Conservation (phyloP, 257 asterid species). For the Nicotiana paniculata region DNA sequence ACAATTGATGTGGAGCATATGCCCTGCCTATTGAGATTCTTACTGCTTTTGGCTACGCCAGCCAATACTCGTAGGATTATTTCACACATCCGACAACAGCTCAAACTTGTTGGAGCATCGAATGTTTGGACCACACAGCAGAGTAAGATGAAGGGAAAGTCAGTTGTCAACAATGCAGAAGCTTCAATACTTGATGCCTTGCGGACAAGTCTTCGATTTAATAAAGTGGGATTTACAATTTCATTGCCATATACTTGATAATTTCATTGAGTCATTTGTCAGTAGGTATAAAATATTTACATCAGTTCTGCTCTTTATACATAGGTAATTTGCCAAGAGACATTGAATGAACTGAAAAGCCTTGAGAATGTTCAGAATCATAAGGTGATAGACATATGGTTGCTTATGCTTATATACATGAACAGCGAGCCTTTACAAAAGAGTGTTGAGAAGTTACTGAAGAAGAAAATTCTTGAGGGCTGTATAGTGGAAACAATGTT, state of each 20-base stretch:
- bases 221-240: constrained; percentile 47
- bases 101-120: constrained; percentile 54
- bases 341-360: constrained; percentile 66
- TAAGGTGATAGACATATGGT: constrained; percentile 80
- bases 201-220: constrained; percentile 71
- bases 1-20: constrained; percentile 69
- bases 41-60: constrained; percentile 63
- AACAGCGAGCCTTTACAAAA: constrained; percentile 60
- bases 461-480: constrained; percentile 73
- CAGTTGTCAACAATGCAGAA: constrained; percentile 42
- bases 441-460: constrained; percentile 60
- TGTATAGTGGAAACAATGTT: constrained; percentile 59
- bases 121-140: constrained; percentile 30
- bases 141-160: constrained; percentile 65
- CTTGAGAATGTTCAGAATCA: constrained; percentile 59
- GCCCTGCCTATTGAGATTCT: constrained; percentile 74
- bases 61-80: constrained; percentile 68
- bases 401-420: constrained; percentile 52
- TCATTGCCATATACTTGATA: background rate
- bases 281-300: background rate
- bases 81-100: constrained; percentile 63
- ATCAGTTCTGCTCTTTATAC: constrained; percentile 5
- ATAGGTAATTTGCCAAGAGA: constrained; percentile 71
- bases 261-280: background rate
- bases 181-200: constrained; percentile 67